Percentiles rank a stretch among this genome's conserved stretches.
Evolutionary conservation across 352 stramenopile genomes (phyloP).

Genomic region (Blastocystis sp.): DNA sequence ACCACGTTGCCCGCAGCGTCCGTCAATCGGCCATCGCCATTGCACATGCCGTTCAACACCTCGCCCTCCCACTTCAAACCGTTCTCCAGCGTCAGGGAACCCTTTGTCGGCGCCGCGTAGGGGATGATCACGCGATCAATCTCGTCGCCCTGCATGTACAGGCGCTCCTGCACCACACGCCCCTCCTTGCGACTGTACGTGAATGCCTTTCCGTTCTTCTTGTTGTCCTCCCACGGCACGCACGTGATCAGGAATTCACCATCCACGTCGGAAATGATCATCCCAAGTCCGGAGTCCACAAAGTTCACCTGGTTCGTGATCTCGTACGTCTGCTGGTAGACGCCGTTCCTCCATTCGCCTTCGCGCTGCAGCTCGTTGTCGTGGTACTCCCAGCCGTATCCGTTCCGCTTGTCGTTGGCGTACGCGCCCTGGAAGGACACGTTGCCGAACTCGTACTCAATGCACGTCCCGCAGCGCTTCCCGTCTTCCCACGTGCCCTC

Average conservation of each 20-base stretch:
- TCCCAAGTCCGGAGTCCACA: slow-evolving; percentile 3
- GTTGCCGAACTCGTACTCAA: slow-evolving; percentile 61
- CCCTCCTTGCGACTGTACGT: slow-evolving; percentile 39
- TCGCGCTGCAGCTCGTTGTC: slow-evolving; percentile 59
- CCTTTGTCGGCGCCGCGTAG: not conserved
- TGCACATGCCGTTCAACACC: not conserved
- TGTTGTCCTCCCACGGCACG: slow-evolving; percentile 24
- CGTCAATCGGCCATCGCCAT: slow-evolving; percentile 3
- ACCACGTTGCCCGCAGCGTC: not conserved
- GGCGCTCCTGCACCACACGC: not conserved
- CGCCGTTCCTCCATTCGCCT: slow-evolving; percentile 45
- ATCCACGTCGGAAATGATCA: slow-evolving; percentile 10
- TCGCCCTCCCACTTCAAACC: not conserved
- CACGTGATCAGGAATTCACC: slow-evolving; percentile 1
- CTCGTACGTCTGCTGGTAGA: slow-evolving; percentile 48
- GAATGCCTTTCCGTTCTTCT: slow-evolving; percentile 29
- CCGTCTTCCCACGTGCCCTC: slow-evolving; percentile 44
- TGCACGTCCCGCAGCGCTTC: slow-evolving; percentile 51
- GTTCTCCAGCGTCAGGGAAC: not conserved
- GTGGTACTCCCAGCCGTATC: slow-evolving; percentile 63
- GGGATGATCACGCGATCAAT: slow-evolving; percentile 12
- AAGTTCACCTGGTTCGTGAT: slow-evolving; percentile 52
- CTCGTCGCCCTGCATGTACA: slow-evolving; percentile 59
- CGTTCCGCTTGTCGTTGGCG: slow-evolving; percentile 57
- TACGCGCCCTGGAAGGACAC: slow-evolving; percentile 60